Evolutionary conservation across 2,329 filamentous ascomycete genomes (phyloP), one percentile per base, ranked within the genome.

Genomic region (Septoria petroselini): DNA sequence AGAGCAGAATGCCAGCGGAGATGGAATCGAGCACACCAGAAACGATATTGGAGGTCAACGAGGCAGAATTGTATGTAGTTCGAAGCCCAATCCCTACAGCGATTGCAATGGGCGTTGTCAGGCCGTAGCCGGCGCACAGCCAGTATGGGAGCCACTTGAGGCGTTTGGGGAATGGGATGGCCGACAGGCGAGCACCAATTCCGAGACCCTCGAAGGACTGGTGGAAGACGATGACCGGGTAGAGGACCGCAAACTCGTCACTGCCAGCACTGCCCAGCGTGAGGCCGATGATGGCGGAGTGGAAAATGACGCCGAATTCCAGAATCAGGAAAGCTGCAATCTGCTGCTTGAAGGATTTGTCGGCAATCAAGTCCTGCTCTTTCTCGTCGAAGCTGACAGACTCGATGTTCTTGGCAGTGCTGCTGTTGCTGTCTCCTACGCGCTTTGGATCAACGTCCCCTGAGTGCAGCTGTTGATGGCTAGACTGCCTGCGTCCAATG

Each of bases 161-260:
- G 25, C 75, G 75, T 31, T 75, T 71, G 0, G 91, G 88, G 86
- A 89, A 96, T 0, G 81, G 78, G 0, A 88, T 82, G 1, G 81
- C 80, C 1, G 89, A 88, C 1, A 96, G 79, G 51, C 91, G 85
- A 2, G 90, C 84, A 17, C 91, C 91, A 4, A 96, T 78, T 77
- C 89, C 91, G 9, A 96, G 83, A 9, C 91, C 91, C 70, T 96
- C 91, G 54, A 96, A 95, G 30, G 87, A 88, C 67, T 96, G 91
- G 68, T 96, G 91, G 76, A 96, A 95, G 61, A 90, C 82, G 6
- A 84, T 73, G 25, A 84, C 81, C 40, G 81, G 72, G 66, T 83
- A 84, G 3, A 84, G 73, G 0, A 78, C 81, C 39, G 69, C 70
- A 63, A 84, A 84, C 56, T 83, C 81, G 0, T 68, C 60, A 31